Evolutionary conservation across 2,329 filamentous ascomycete genomes (phyloP).

Genomic region (Kalmusia sp.): DNA sequence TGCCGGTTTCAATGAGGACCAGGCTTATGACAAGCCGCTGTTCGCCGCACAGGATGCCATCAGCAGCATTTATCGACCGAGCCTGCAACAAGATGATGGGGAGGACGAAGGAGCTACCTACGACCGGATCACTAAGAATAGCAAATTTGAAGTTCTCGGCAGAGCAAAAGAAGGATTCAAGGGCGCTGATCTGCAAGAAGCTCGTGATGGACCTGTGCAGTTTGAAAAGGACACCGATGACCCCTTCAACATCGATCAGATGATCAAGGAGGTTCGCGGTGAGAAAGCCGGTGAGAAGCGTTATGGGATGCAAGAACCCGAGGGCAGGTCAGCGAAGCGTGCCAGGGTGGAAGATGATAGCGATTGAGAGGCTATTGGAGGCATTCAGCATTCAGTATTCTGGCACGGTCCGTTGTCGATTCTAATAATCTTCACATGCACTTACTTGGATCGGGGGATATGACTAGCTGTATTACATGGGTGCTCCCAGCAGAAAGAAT

Average conservation of each 20-base stretch:
- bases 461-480: no score
- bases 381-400: not conserved
- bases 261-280: slow-evolving; percentile 80
- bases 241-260: slow-evolving; percentile 93
- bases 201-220: slow-evolving; percentile 88
- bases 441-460: no score
- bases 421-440: no score
- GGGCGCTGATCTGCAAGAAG: slow-evolving; percentile 82
- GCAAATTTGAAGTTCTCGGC: slow-evolving; percentile 87
- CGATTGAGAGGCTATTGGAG: slow-evolving; percentile 25
- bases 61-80: slow-evolving; percentile 89
- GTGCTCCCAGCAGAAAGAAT: no score
- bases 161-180: slow-evolving; percentile 86
- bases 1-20: slow-evolving; percentile 94
- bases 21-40: slow-evolving; percentile 94
- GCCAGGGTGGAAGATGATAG: slow-evolving; percentile 78
- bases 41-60: slow-evolving; percentile 96
- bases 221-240: slow-evolving; percentile 91
- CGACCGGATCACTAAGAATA: slow-evolving; percentile 84
- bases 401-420: not conserved
- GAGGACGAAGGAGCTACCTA: slow-evolving; percentile 83
- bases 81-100: slow-evolving; percentile 72
- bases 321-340: slow-evolving; percentile 67
- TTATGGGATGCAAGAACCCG: slow-evolving; percentile 75
- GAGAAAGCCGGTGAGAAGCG: slow-evolving; percentile 70